A percentile compares a stretch with the other conserved stretches of the same genome.
These are phyloP conservation scores for Arachis hypogaea DNA, from an alignment of 306 rosid genomes.

Conservation along the genomic window DNA sequence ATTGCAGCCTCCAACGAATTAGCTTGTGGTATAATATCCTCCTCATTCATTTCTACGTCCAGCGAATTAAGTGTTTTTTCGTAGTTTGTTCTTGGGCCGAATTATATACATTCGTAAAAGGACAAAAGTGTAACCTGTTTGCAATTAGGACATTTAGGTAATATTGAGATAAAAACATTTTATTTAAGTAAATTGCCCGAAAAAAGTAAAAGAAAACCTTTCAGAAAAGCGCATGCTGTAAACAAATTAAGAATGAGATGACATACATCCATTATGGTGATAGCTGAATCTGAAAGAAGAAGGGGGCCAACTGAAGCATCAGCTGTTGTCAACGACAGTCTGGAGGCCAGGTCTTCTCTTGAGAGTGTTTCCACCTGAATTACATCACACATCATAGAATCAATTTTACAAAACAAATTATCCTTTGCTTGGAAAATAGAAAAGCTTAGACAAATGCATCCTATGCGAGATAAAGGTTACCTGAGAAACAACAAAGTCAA, in stretches of 20 bases:
- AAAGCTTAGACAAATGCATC: neutral
- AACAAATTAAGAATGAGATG: slow-evolving; percentile 39
- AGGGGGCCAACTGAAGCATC: slow-evolving; percentile 86
- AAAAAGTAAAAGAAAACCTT: slow-evolving; percentile 1
- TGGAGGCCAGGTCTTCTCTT: slow-evolving; percentile 89
- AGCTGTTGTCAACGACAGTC: slow-evolving; percentile 89
- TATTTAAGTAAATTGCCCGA: slow-evolving; percentile 5
- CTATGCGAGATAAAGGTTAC: slow-evolving; percentile 51
- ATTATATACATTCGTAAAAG: too few relatives aligned
- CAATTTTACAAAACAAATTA: slow-evolving; percentile 17
- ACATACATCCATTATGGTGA: slow-evolving; percentile 97
- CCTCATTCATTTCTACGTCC: too few relatives aligned
- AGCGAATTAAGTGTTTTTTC: too few relatives aligned
- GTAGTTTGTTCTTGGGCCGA: too few relatives aligned
- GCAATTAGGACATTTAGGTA: too few relatives aligned
- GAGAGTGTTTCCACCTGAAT: slow-evolving; percentile 93
- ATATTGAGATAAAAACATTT: neutral
- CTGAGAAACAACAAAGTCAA: slow-evolving; percentile 99
- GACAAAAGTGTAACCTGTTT: too few relatives aligned
- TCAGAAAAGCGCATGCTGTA: slow-evolving; percentile 28
- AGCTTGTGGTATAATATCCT: too few relatives aligned
- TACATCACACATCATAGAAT: slow-evolving; percentile 13
- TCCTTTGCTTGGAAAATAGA: neutral
- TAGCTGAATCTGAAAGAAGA: slow-evolving; percentile 79
- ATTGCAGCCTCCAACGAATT: too few relatives aligned